These are phyloP conservation scores for Knufia petricola DNA, from an alignment of 2,329 filamentous ascomycete species.

Conservation along the genomic window DNA sequence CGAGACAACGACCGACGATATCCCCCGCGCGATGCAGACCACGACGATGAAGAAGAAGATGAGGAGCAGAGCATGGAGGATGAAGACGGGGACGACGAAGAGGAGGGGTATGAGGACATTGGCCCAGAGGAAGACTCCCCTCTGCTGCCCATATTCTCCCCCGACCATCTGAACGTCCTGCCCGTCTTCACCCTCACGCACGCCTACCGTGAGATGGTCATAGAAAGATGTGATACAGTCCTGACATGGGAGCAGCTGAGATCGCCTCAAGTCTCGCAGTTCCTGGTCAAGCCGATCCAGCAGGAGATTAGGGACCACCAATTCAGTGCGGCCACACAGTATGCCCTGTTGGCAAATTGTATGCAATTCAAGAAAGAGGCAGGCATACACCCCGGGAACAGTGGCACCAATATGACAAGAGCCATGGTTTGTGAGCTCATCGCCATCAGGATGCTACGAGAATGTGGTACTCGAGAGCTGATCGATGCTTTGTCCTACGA, in stretches of 20 bases:
- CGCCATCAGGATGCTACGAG: conserved; percentile 79
- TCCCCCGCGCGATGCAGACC: conserved; percentile 7
- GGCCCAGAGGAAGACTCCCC: conserved; percentile 40
- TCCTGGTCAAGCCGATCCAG: conserved; percentile 89
- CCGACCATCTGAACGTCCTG: conserved; percentile 68
- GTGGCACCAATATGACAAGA: conserved; percentile 72
- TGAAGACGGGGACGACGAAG: conserved; percentile 28
- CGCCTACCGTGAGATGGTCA: conserved; percentile 73
- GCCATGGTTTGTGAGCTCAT: conserved; percentile 84
- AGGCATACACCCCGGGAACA: conserved; percentile 70
- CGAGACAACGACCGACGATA: neutral
- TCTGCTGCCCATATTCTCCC: conserved; percentile 69
- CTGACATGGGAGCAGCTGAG: conserved; percentile 89
- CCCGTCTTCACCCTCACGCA: conserved; percentile 88
- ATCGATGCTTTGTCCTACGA: conserved; percentile 94
- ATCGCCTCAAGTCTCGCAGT: conserved; percentile 92
- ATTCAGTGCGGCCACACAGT: conserved; percentile 77
- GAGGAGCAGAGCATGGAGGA: conserved; percentile 1
- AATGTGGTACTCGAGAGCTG: conserved; percentile 78
- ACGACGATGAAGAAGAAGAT: conserved; percentile 13
- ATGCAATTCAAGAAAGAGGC: conserved; percentile 86
- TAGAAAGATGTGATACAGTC: conserved; percentile 79
- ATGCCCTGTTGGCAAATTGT: conserved; percentile 86
- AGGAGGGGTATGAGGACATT: conserved; percentile 33
- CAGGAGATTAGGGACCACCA: conserved; percentile 75